These are phyloP conservation scores for Phytomonas francai DNA, from an alignment of 208 protist genomes.

Conservation along the genomic window DNA sequence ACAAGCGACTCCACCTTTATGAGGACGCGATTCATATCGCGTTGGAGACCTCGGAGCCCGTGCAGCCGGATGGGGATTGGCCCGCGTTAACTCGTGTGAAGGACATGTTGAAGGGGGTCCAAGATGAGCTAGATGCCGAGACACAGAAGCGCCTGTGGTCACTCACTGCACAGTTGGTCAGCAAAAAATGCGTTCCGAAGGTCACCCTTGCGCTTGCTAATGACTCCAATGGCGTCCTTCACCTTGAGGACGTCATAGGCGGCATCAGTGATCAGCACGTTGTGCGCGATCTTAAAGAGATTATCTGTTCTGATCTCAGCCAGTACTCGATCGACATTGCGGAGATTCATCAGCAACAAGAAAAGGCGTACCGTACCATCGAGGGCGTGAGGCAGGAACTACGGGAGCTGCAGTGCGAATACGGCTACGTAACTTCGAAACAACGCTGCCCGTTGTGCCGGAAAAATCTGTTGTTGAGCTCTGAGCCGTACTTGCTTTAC, in stretches of 20 bases:
- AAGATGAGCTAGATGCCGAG: slow-evolving; percentile 32
- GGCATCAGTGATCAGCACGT: slow-evolving; percentile 89
- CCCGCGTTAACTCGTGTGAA: slow-evolving; percentile 59
- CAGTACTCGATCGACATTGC: slow-evolving; percentile 83
- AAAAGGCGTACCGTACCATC: slow-evolving; percentile 82
- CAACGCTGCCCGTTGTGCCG: slow-evolving; percentile 88
- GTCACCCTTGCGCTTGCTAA: slow-evolving; percentile 69
- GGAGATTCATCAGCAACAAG: slow-evolving; percentile 74
- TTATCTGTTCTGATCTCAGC: slow-evolving; percentile 89
- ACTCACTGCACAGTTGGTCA: slow-evolving; percentile 80
- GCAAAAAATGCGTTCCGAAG: slow-evolving; percentile 28
- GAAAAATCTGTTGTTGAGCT: slow-evolving; percentile 26
- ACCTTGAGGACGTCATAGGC: slow-evolving; percentile 94
- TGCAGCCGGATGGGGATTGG: slow-evolving; percentile 15
- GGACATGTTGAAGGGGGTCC: slow-evolving; percentile 60
- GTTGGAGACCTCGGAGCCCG: slow-evolving; percentile 18
- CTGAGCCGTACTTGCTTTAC: slow-evolving; percentile 64
- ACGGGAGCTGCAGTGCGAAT: slow-evolving; percentile 59
- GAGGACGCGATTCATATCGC: slow-evolving; percentile 92
- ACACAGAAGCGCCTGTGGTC: slow-evolving; percentile 89
- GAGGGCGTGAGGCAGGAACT: slow-evolving; percentile 90
- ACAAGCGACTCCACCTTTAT: slow-evolving; percentile 87
- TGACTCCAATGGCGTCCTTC: slow-evolving; percentile 68
- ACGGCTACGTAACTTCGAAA: slow-evolving; percentile 71
- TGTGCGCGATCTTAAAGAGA: slow-evolving; percentile 93